Base-by-base conservation (phyloP, 75 land plant species). In the Azolla pinnata region DNA sequence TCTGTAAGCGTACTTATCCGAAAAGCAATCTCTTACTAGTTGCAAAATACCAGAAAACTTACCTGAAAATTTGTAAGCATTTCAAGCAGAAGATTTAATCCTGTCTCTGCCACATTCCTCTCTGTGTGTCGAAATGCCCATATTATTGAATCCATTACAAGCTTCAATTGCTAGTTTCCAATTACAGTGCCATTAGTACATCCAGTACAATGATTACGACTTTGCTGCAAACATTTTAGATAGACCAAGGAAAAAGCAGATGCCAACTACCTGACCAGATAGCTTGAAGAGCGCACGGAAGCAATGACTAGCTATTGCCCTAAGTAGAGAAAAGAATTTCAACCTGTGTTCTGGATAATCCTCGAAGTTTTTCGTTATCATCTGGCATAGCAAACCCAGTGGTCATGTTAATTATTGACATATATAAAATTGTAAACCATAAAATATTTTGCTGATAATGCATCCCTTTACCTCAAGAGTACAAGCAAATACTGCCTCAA, bases 31-130 rank as follows among this genome's bases (percentile, higher is more conserved):
- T n/a, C n/a, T n/a, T n/a, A 48, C n/a, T n/a, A n/a, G n/a, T n/a
- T n/a, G n/a, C n/a, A n/a, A n/a, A n/a, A n/a, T n/a, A n/a, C n/a
- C n/a, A n/a, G n/a, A n/a, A 18, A 67, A 2, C 31, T 17, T 10
- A 89, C 99, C 87, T 95, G 88, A 54, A 90, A 95, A 56, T 90
- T 90, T 33, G 83, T 86, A 33, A 95, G 75, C 91, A 95, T 83
- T 63, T 90, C 97, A 38, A 95, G 69, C 47, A 95, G 65, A 35
- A 95, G 81, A 59, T 76, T 86, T 17, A 95, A 78, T 2, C 99
- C 97, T 56, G 97, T 95, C 67, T 95, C 99, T n/a, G 99, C 99
- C 68, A 95, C 95, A 70, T 95, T 95, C 56, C 97, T 77, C 57
- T 95, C 99, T 23, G 99, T 95, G 44, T 86, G 89, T 2, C 87